Conservation (phyloP, 495 filamentous ascomycete genomes). For the Jackrogersella multiformis region DNA sequence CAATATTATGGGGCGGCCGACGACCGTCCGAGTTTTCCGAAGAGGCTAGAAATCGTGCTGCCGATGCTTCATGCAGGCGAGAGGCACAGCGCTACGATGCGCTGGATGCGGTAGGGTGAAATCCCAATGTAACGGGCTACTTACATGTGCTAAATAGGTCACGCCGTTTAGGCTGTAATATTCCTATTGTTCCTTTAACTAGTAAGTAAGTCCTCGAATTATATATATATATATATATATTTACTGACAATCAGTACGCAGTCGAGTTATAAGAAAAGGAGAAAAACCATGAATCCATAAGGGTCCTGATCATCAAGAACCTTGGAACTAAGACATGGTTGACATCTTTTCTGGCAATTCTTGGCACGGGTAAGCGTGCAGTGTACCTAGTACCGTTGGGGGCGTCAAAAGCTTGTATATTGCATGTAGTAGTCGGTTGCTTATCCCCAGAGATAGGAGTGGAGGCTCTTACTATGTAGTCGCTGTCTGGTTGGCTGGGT, state of each 20-base stretch:
- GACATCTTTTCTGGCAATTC: slow-evolving; percentile 8
- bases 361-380: slow-evolving; percentile 27
- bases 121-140: no score
- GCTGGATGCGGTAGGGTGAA: neutral
- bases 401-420: no score
- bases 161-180: neutral
- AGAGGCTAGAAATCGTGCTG: neutral
- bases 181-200: neutral
- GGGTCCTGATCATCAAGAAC: neutral
- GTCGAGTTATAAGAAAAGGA: no score
- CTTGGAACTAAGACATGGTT: slow-evolving; percentile 1
- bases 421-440: no score
- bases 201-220: no score
- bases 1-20: neutral
- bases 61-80: neutral
- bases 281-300: no score
- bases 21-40: slow-evolving; percentile 8
- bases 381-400: no score
- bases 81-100: neutral
- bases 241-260: no score
- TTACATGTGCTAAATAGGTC: neutral
- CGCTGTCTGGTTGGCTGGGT: neutral
- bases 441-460: slow-evolving; percentile 13
- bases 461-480: no score
- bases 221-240: no score